Evolutionary conservation across 1,284 basidiomycete species (phyloP), one percentile per base, ranked within the genome.

Genomic region (Irpex sp.): DNA sequence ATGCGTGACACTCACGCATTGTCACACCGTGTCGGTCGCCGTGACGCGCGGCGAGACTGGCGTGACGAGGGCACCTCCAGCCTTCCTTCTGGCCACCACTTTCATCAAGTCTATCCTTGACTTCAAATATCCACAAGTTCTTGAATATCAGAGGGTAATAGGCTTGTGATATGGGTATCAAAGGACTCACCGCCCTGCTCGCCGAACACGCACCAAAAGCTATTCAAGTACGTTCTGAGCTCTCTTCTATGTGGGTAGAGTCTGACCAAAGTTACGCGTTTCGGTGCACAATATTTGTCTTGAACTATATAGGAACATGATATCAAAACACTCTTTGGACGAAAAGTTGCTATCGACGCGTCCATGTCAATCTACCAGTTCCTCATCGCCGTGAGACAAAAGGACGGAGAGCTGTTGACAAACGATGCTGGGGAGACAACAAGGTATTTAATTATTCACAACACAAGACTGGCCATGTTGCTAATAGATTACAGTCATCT

Each of bases 271-370:
- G 2, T 15, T 11, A 43, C 57, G 37, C 49, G 49, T 50, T 50
- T 50, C 17, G 13, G 17, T 43, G 13, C 15, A n/a, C 17, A 17
- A 6, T 7, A n/a, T 8, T 13, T 21, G 7, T 8, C 7, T 19
- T 2, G 17, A 50, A n/a, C 15, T 17, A 19, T 50, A 50, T 64
- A 88, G 78, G 94, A 97, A 69, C 92, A 95, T 74, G 95, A 98
- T 55, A 98, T 98, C 68, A 98, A 98, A 79, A 95, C 94, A 4
- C 86, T 98, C 50, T 98, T 98, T 71, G 97, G 97, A 1, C 89
- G 97, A 69, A 98, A 98, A 80, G 96, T 99, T 67, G 97, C 97
- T 63, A 95, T 99, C 69, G 97, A 99, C 81, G 97, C 97, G 72
- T 97, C 94, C 64, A 97, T 96, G 94, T 89, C 90, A 3, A 93